Percentiles rank a stretch among this genome's conserved stretches.
These are phyloP conservation scores for Plasmopara viticola DNA, from an alignment of 352 stramenopile genomes.

Conservation along the genomic window DNA sequence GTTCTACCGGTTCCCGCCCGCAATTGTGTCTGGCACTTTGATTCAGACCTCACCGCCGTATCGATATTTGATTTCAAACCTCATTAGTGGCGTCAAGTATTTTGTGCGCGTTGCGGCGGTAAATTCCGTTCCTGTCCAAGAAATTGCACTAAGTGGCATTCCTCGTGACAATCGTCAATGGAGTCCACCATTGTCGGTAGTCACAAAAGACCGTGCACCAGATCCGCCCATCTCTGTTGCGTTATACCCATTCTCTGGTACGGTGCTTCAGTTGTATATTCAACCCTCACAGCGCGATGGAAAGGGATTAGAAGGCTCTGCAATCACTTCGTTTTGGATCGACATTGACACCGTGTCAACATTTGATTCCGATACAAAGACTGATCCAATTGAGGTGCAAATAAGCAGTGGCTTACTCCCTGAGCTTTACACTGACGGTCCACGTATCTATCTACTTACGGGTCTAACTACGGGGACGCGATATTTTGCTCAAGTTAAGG, in stretches of 20 bases:
- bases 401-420: constrained; percentile 25
- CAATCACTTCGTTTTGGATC: constrained; percentile 60
- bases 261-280: constrained; percentile 69
- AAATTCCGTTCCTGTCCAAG: constrained; percentile 86
- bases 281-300: constrained; percentile 62
- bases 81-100: constrained; percentile 71
- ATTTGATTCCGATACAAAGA: constrained; percentile 56
- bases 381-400: constrained; percentile 32
- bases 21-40: constrained; percentile 39
- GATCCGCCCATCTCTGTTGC: constrained; percentile 54
- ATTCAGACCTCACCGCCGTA: constrained; percentile 81
- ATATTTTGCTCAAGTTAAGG: constrained; percentile 85
- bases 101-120: constrained; percentile 88
- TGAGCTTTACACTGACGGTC: constrained; percentile 46
- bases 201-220: constrained; percentile 79
- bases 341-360: constrained; percentile 66
- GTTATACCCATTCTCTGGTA: constrained; percentile 49
- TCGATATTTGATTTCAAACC: constrained; percentile 62
- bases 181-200: constrained; percentile 66
- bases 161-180: constrained; percentile 90
- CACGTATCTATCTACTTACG: constrained; percentile 63
- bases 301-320: constrained; percentile 31
- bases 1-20: constrained; percentile 51
- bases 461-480: constrained; percentile 59
- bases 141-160: constrained; percentile 69